Percentiles rank a stretch among this genome's conserved stretches.
These are phyloP conservation scores for Fusarium zealandicum DNA, from an alignment of 2,329 filamentous ascomycete species.

Conservation along the genomic window DNA sequence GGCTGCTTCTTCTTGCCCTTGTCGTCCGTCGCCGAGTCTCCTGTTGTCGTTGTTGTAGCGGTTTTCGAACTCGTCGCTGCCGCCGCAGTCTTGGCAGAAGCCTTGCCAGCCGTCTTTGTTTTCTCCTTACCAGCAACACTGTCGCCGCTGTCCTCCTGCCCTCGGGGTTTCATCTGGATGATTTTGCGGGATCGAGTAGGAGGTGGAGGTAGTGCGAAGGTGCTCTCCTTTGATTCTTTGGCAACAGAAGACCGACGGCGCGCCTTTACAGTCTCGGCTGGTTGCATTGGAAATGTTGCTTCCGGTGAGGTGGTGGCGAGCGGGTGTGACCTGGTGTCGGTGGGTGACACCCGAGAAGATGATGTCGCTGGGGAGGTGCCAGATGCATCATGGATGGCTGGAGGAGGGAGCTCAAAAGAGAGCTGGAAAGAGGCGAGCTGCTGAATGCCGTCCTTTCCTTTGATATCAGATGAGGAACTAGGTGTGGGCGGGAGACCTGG, in stretches of 20 bases:
- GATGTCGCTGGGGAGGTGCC: slow-evolving; percentile 52
- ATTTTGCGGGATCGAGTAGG: slow-evolving; percentile 94
- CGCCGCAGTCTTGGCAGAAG: slow-evolving; percentile 23
- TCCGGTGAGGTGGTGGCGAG: slow-evolving; percentile 36
- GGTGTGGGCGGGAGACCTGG: slow-evolving; percentile 71
- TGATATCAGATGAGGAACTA: slow-evolving; percentile 80
- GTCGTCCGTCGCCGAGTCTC: slow-evolving; percentile 34
- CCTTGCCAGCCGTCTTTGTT: slow-evolving; percentile 35
- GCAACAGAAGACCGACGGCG: slow-evolving; percentile 59
- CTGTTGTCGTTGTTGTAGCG: slow-evolving; percentile 25
- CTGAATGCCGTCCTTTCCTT: slow-evolving; percentile 71
- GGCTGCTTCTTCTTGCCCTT: slow-evolving; percentile 77
- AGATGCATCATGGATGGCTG: slow-evolving; percentile 66
- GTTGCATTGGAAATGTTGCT: slow-evolving; percentile 54
- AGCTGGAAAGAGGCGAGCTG: slow-evolving; percentile 68
- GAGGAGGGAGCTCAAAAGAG: slow-evolving; percentile 78
- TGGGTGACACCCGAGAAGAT: slow-evolving; percentile 37
- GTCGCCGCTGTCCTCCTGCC: slow-evolving; percentile 49
- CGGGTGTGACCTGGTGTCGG: slow-evolving; percentile 45
- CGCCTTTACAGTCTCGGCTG: slow-evolving; percentile 61
- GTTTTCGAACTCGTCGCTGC: slow-evolving; percentile 31
- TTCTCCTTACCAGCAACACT: slow-evolving; percentile 36
- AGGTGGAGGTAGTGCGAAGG: slow-evolving; percentile 86
- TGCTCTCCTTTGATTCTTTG: slow-evolving; percentile 59
- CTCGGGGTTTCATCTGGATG: slow-evolving; percentile 90